Conservation (phyloP, 2,329 filamentous ascomycete species). For the Colletotrichum sp. region DNA sequence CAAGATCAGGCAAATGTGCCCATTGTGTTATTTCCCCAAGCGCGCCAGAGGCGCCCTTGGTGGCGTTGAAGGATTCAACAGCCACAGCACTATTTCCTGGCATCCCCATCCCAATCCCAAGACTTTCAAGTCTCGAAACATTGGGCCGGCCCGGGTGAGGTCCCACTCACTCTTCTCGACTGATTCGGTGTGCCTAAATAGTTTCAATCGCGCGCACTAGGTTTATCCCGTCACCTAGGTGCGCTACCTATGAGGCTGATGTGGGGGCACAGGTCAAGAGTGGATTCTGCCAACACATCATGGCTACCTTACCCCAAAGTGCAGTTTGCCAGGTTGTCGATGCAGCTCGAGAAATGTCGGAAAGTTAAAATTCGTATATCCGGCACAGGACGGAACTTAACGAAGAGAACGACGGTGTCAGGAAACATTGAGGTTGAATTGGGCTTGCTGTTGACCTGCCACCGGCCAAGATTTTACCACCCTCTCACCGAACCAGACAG, state of each 20-base stretch:
- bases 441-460: neutral
- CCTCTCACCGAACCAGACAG: neutral
- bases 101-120: neutral
- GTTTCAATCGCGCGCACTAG: neutral
- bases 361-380: neutral
- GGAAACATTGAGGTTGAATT: neutral
- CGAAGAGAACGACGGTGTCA: neutral
- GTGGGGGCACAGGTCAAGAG: neutral
- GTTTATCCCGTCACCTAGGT: neutral
- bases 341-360: neutral
- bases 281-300: neutral
- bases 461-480: neutral
- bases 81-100: neutral
- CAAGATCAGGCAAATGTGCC: neutral
- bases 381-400: neutral
- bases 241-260: neutral
- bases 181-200: neutral
- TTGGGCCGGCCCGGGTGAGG: neutral
- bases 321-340: neutral
- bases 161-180: neutral
- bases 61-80: neutral
- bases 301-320: neutral
- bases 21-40: neutral
- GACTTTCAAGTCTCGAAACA: neutral
- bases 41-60: neutral